Evolutionary conservation across 176 grass and related monocot genomes (phyloP), one percentile per base, ranked within the genome.

Genomic region (Ensete ventricosum): DNA sequence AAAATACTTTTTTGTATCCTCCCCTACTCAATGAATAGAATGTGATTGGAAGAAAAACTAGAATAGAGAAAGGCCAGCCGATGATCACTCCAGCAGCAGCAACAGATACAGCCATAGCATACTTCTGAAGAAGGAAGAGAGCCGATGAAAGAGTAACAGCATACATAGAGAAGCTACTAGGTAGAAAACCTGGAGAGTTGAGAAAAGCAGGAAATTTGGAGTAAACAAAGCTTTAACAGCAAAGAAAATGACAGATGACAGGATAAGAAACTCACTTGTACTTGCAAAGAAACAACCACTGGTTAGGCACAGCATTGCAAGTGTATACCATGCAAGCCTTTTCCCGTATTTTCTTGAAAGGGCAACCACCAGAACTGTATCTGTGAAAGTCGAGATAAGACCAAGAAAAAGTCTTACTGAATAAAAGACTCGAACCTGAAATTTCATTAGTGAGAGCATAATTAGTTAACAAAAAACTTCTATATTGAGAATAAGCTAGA

Each of bases 151-250:
- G 88, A 77, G 90, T 98, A 59, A 98, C 88, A 79, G 88, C 88
- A 80, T 99, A 99, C 95, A 94, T 99, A 73, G 95, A 99, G 77
- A 99, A 99, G 69, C 88, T 93, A 84, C 95, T 99, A 73, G 95
- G 95, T 67, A 99, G 83, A 84, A 99, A 99, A 85, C 95, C 95
- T 99, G 86, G 3, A 73, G 77, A 25, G 20, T 2, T 21, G 21
- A 17, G 17, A 62, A 62, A 43, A 43, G 13, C 14, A 19, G 13
- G 17, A 21, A 17, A 62, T 62, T 14, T n/a, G 17, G 2, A 62
- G 20, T 7, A 14, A 62, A 62, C 57, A 62, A 5, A 62, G 20
- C 11, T 70, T 9, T 78, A 51, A 52, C 63, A 72, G 65, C n/a
- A 65, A 55, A n/a, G 9, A 69, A 52, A 48, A 82, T 76, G 73